Conservation (phyloP, 169 alveolate species). For the Plasmodium ovale region DNA sequence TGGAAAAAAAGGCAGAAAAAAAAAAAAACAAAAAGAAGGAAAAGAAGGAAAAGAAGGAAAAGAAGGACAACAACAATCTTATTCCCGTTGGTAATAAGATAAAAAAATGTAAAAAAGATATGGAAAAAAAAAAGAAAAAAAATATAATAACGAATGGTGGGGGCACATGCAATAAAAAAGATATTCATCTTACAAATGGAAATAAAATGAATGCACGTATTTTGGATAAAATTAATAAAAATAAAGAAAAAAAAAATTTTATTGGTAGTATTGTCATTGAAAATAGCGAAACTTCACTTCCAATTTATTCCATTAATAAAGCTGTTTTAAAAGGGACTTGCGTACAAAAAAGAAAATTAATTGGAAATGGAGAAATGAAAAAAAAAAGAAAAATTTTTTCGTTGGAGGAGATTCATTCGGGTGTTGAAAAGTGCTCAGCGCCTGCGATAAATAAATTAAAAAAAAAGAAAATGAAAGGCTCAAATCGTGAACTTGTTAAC, state of each 20-base stretch:
- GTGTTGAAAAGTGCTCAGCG: background rate
- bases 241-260: background rate
- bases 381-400: background rate
- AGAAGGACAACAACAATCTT: background rate
- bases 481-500: too few relatives aligned
- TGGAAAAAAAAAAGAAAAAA: constrained; percentile 12
- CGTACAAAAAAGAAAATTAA: constrained; percentile 9
- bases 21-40: background rate
- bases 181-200: background rate
- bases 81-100: background rate
- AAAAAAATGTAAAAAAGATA: constrained; percentile 13
- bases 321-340: constrained; percentile 1
- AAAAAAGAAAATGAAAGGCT: background rate
- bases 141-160: background rate
- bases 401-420: too few relatives aligned
- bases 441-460: background rate
- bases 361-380: constrained; percentile 6
- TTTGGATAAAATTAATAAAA: constrained; percentile 1
- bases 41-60: background rate
- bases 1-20: background rate
- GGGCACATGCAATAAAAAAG: background rate
- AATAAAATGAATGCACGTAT: background rate
- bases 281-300: constrained; percentile 7
- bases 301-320: constrained; percentile 10
- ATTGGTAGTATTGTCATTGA: constrained; percentile 10